Percentiles rank a stretch among this genome's conserved stretches.
Conservation (phyloP, 768 basidiomycete species). For the Xerocomus potaroensis region DNA sequence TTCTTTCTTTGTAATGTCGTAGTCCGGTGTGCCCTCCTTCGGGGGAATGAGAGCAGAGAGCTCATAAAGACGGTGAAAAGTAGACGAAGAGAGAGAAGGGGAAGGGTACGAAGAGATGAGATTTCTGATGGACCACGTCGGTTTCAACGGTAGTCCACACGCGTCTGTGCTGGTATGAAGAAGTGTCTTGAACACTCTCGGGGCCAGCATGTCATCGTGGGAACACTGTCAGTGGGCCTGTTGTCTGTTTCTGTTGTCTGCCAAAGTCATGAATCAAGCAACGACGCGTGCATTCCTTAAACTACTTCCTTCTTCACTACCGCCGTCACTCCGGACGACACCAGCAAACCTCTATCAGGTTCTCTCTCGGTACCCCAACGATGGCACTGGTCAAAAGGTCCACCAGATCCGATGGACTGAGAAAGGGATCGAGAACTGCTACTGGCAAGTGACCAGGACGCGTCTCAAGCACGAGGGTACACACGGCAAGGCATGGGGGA, state of each 20-base stretch:
- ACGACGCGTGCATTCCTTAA: constrained; percentile 41
- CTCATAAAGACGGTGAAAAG: constrained; percentile 61
- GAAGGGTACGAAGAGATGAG: constrained; percentile 74
- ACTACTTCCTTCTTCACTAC: constrained; percentile 54
- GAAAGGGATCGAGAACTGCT: constrained; percentile 64
- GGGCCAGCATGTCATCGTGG: not conserved
- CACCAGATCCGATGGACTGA: constrained; percentile 70
- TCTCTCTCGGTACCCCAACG: constrained; percentile 61
- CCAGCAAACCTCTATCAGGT: constrained; percentile 69
- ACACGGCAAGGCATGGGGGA: constrained; percentile 84
- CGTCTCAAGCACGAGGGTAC: constrained; percentile 67
- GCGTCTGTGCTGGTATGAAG: constrained; percentile 41
- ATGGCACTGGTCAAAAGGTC: constrained; percentile 64
- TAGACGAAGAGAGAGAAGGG: constrained; percentile 53
- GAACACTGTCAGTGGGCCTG: no score
- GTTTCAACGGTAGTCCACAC: constrained; percentile 57
- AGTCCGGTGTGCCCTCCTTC: constrained; percentile 49
- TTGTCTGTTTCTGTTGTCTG: no score
- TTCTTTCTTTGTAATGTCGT: constrained; percentile 48
- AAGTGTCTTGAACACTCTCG: constrained; percentile 1
- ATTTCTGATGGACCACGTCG: constrained; percentile 79
- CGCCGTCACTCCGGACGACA: constrained; percentile 53
- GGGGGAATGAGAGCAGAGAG: constrained; percentile 74
- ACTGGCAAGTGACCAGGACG: constrained; percentile 72
- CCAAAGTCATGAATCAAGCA: constrained; percentile 24